Conservation (phyloP, 2,329 filamentous ascomycete species). For the Scopulariopsis brevicaulis region DNA sequence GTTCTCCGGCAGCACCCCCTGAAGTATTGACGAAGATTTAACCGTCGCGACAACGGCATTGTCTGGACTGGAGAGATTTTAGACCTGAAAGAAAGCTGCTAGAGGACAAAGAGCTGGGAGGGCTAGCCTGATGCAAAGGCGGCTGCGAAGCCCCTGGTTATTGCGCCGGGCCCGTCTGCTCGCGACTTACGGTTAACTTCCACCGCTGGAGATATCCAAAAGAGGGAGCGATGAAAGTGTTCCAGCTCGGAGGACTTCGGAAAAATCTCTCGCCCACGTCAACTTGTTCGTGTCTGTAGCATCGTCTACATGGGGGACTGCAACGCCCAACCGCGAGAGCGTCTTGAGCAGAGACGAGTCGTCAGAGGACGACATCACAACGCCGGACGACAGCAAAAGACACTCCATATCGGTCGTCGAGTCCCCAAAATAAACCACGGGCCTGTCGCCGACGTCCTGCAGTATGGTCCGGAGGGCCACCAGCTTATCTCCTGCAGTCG, state of each 20-base stretch:
- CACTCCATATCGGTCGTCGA: slow-evolving; percentile 46
- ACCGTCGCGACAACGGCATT: no score
- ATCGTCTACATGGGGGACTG: slow-evolving; percentile 23
- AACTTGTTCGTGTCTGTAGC: slow-evolving; percentile 10
- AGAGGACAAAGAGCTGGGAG: no score
- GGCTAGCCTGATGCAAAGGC: neutral
- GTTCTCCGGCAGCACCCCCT: no score
- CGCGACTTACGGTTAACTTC: neutral
- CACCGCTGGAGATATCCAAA: neutral
- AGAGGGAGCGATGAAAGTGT: neutral
- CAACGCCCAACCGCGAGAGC: slow-evolving; percentile 23
- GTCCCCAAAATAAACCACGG: slow-evolving; percentile 44
- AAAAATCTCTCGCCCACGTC: slow-evolving; percentile 31
- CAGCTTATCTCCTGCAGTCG: slow-evolving; percentile 34
- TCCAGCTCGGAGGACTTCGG: slow-evolving; percentile 19
- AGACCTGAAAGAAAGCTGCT: no score
- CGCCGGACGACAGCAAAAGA: slow-evolving; percentile 29
- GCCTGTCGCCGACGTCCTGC: slow-evolving; percentile 6
- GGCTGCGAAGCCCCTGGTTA: no score
- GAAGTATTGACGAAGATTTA: no score
- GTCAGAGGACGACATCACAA: slow-evolving; percentile 24
- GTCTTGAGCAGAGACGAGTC: slow-evolving; percentile 18
- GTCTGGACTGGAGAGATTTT: no score
- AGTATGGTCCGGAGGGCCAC: slow-evolving; percentile 20
- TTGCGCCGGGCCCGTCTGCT: no score